These are phyloP conservation scores for Arabis alpina DNA, from an alignment of 345 rosid species.

Conservation along the genomic window DNA sequence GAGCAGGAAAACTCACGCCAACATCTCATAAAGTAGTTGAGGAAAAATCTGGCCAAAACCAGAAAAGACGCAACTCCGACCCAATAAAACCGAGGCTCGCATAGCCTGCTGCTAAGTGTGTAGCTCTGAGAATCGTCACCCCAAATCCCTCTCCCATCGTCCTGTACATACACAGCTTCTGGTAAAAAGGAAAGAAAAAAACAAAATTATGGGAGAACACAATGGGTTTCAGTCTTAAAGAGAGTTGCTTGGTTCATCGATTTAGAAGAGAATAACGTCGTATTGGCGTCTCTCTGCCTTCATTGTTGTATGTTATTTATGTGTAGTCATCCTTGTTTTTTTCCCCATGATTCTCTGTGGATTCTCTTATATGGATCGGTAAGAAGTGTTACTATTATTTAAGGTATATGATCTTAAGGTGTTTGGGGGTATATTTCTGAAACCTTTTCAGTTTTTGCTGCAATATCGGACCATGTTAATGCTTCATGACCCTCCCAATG, in stretches of 20 bases:
- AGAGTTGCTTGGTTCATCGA: slow-evolving; percentile 32
- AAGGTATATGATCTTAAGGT: slow-evolving; percentile 28
- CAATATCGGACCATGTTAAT: background rate
- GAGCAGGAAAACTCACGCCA: slow-evolving; percentile 19
- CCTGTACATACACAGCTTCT: slow-evolving; percentile 37
- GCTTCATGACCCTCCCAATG: slow-evolving; percentile 13
- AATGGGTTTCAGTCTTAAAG: slow-evolving; percentile 14
- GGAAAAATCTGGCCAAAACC: slow-evolving; percentile 20
- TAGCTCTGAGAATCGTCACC: slow-evolving; percentile 15
- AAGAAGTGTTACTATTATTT: background rate
- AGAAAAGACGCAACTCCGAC: slow-evolving; percentile 37
- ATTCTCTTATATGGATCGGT: slow-evolving; percentile 16
- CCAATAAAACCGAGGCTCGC: slow-evolving; percentile 43
- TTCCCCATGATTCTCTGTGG: slow-evolving; percentile 30
- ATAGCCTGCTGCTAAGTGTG: slow-evolving; percentile 25
- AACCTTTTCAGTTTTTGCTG: slow-evolving; percentile 19
- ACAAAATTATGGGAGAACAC: slow-evolving; percentile 30
- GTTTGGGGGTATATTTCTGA: slow-evolving; percentile 28
- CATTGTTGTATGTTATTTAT: slow-evolving; percentile 34
- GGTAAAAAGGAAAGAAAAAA: slow-evolving; percentile 5
- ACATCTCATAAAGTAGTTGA: slow-evolving; percentile 18
- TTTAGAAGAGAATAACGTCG: slow-evolving; percentile 14
- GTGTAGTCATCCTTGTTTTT: slow-evolving; percentile 12
- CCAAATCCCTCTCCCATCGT: slow-evolving; percentile 2
- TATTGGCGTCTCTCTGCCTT: slow-evolving; percentile 20